Percentiles rank a stretch among this genome's conserved stretches.
Conservation (phyloP, 257 asterid genomes). For the Petrea volubilis region DNA sequence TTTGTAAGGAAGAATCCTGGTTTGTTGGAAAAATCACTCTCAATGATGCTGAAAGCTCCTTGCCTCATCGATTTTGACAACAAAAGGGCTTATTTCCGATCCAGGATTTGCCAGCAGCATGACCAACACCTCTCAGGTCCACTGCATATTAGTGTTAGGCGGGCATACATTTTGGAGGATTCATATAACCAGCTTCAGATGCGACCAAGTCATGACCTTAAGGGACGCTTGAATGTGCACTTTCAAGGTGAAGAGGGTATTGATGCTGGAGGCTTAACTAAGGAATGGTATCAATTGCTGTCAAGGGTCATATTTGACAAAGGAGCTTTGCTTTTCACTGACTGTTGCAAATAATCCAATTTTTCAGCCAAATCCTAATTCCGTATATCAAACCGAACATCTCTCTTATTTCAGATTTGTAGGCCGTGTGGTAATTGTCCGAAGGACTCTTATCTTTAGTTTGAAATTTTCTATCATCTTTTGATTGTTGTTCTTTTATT, state of each 20-base stretch:
- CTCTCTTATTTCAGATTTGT: slow-evolving; percentile 94
- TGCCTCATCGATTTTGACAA: slow-evolving; percentile 95
- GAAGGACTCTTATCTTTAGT: slow-evolving; percentile 7
- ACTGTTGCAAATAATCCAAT: slow-evolving; percentile 97
- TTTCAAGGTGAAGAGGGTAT: slow-evolving; percentile 99
- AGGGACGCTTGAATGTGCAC: slow-evolving; percentile 95
- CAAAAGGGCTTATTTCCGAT: slow-evolving; percentile 86
- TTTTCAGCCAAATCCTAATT: slow-evolving; percentile 98
- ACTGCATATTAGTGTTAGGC: slow-evolving; percentile 86
- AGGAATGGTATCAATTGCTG: slow-evolving; percentile 95
- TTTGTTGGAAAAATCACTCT: slow-evolving; percentile 87
- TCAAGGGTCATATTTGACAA: slow-evolving; percentile 98
- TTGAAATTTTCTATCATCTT: slow-evolving; percentile 11
- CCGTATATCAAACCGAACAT: slow-evolving; percentile 96
- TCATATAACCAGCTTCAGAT: slow-evolving; percentile 96
- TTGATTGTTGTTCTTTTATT: slow-evolving; percentile 9
- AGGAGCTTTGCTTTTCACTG: slow-evolving; percentile 95
- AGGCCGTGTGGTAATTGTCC: slow-evolving; percentile 90
- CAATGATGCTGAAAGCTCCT: slow-evolving; percentile 93
- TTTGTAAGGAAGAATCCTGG: slow-evolving; percentile 94
- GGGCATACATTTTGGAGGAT: slow-evolving; percentile 97
- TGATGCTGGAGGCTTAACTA: slow-evolving; percentile 98
- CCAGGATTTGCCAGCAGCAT: slow-evolving; percentile 94
- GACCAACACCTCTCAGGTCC: slow-evolving; percentile 97
- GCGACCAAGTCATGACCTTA: slow-evolving; percentile 90